Evolutionary conservation across 1,284 basidiomycete species (phyloP), one percentile per base, ranked within the genome.

Genomic region (Leccinum subspadiceum): DNA sequence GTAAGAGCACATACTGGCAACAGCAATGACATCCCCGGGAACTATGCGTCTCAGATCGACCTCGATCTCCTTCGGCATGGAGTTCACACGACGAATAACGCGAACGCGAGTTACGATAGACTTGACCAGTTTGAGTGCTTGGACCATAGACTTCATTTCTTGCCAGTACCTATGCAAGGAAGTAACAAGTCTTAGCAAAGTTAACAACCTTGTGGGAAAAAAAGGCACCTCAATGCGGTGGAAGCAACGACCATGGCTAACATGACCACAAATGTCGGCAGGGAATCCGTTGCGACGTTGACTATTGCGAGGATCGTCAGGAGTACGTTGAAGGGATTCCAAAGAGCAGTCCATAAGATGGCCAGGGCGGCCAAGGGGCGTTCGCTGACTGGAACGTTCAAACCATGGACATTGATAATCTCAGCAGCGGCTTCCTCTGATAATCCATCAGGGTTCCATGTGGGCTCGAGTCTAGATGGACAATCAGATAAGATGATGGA

Each of bases 21-120:
- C 54, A 54, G 62, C 39, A 35, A 75, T 55, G 26, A 72, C 52
- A 61, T 72, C 70, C 1, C 70, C 70, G 2, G 73, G 72, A 52
- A 72, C 72, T 12, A 72, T 24, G 15, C 70, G 55, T 31, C 72
- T 65, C 49, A 68, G 56, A 57, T 72, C 70, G 54, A 74, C 41
- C 48, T 72, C 70, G 6, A 73, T 39, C 52, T 75, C 72, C 31
- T 64, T 64, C 31, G 68, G 26, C 26, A 62, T 5, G 4, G 59
- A 65, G 39, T 61, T 51, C 12, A 64, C 60, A 9, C 59, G 55
- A 57, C 70, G 73, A 62, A 72, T 50, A 7, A 75, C 70, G 37
- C 73, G 72, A 56, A 74, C 62, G 7, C 71, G 72, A 4, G 73
- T 72, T 26, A 70, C 68, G 9, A 72, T 75, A 5, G 70, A 72